These are phyloP conservation scores for Citrus australasica DNA, from an alignment of 345 rosid genomes.

Conservation along the genomic window DNA sequence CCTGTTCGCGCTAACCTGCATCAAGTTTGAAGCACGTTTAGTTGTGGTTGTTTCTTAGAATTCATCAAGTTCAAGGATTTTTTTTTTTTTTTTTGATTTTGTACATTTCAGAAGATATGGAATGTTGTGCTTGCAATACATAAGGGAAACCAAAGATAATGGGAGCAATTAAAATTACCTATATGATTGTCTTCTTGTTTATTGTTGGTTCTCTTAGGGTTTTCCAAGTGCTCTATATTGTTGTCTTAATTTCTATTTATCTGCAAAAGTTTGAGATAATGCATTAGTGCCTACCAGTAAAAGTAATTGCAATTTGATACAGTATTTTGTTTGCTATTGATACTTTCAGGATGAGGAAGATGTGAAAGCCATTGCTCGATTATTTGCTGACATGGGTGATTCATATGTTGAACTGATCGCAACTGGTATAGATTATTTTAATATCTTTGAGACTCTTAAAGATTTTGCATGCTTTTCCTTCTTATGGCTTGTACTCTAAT, in stretches of 20 bases:
- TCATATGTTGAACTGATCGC: slow-evolving; percentile 95
- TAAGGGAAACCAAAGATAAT: neutral
- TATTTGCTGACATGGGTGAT: slow-evolving; percentile 98
- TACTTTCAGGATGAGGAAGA: slow-evolving; percentile 92
- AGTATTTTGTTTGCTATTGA: slow-evolving; percentile 10
- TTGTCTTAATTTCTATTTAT: neutral
- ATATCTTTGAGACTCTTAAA: neutral
- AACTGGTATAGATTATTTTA: slow-evolving; percentile 47
- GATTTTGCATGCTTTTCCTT: slow-evolving; percentile 10
- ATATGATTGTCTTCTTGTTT: neutral
- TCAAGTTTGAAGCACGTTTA: neutral
- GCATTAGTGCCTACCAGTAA: neutral
- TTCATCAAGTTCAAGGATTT: neutral
- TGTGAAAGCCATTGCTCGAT: slow-evolving; percentile 94
- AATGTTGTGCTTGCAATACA: neutral
- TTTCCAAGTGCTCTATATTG: neutral
- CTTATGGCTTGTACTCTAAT: slow-evolving; percentile 4
- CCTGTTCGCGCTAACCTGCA: neutral
- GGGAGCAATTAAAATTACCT: neutral
- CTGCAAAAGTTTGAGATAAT: neutral
- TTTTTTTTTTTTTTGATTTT: neutral
- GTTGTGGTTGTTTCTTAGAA: neutral
- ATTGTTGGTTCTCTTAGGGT: neutral
- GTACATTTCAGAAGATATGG: neutral
- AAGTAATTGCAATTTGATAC: neutral